A percentile compares a stretch with the other conserved stretches of the same genome.
phyloP scores from a whole-genome alignment of 2,329 filamentous ascomycete genomes.

The Penicillium griseofulvum region DNA sequence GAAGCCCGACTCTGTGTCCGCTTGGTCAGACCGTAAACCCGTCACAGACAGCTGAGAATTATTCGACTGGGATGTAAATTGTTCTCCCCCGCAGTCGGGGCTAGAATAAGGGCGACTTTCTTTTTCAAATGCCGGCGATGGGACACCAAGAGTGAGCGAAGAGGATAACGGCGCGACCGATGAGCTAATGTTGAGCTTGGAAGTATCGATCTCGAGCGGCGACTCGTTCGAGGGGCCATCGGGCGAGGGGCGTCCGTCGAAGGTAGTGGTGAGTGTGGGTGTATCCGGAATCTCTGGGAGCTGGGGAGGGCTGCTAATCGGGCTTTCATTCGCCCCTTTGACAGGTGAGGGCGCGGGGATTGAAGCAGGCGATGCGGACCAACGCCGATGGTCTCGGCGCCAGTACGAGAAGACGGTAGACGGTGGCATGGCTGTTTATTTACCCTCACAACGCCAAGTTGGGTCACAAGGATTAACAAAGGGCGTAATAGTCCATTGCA shows the following conservation, averaged over 20 bases:
- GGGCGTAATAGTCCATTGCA: slow-evolving; percentile 19
- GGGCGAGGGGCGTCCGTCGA: slow-evolving; percentile 24
- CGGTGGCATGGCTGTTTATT: slow-evolving; percentile 30
- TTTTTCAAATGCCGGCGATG: slow-evolving; percentile 27
- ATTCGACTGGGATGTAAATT: slow-evolving; percentile 26
- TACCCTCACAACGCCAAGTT: slow-evolving; percentile 17
- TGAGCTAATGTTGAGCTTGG: slow-evolving; percentile 22
- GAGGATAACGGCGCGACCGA: slow-evolving; percentile 30
- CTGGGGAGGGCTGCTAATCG: slow-evolving; percentile 30
- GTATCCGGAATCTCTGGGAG: slow-evolving; percentile 34
- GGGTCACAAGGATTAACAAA: slow-evolving; percentile 8
- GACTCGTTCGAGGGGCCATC: slow-evolving; percentile 24
- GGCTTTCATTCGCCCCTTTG: slow-evolving; percentile 20
- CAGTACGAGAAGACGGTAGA: slow-evolving; percentile 43
- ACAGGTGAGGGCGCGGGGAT: slow-evolving; percentile 21
- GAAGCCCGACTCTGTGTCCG: slow-evolving; percentile 26
- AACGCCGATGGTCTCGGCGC: slow-evolving; percentile 41
- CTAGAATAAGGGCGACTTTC: slow-evolving; percentile 32
- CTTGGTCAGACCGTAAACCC: slow-evolving; percentile 22
- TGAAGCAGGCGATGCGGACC: slow-evolving; percentile 30
- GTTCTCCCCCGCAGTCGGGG: slow-evolving; percentile 26
- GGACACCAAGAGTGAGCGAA: slow-evolving; percentile 28
- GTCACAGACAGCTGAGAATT: slow-evolving; percentile 27
- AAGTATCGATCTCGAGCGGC: slow-evolving; percentile 24
- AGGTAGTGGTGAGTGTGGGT: slow-evolving; percentile 27